Conservation (phyloP, 1,284 basidiomycete genomes). For the Pseudozyma sp. region DNA sequence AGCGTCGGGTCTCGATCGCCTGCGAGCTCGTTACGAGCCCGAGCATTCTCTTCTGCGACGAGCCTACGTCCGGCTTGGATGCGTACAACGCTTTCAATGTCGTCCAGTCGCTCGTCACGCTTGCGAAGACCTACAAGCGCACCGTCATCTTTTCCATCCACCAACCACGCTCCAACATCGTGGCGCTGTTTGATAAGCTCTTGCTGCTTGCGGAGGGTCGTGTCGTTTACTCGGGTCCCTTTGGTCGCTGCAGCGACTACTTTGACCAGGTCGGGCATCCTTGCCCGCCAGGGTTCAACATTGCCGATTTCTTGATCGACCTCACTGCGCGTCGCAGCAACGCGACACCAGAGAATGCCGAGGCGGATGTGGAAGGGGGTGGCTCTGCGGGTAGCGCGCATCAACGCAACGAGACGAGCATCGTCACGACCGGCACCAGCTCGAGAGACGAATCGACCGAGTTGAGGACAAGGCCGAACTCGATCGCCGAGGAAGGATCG, state of each 20-base stretch:
- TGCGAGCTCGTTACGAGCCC: conserved; percentile 97
- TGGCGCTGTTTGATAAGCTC: conserved; percentile 91
- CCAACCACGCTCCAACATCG: conserved; percentile 97
- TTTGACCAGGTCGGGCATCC: conserved; percentile 81
- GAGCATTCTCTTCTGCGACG: conserved; percentile 93
- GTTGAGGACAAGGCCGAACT: conserved; percentile 72
- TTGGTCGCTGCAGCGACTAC: conserved; percentile 80
- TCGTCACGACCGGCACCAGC: conserved; percentile 35
- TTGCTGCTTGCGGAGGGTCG: conserved; percentile 78
- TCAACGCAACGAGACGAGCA: conserved; percentile 24
- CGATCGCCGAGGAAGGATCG: conserved; percentile 73
- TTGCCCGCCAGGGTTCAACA: conserved; percentile 95
- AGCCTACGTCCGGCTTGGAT: conserved; percentile 90
- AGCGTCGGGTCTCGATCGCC: conserved; percentile 78
- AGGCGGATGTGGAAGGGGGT: conserved; percentile 26
- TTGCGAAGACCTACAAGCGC: conserved; percentile 89
- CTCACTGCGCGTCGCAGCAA: conserved; percentile 37
- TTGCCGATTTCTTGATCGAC: conserved; percentile 77
- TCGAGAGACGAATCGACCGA: conserved; percentile 71
- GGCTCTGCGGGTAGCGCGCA: conserved; percentile 1
- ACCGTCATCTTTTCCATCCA: conserved; percentile 98
- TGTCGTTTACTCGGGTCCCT: conserved; percentile 83
- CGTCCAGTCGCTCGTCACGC: conserved; percentile 84
- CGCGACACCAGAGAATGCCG: not conserved
- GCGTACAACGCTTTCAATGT: conserved; percentile 96